Conservation (phyloP, 179 eudicot species). For the Carnegiea gigantea region DNA sequence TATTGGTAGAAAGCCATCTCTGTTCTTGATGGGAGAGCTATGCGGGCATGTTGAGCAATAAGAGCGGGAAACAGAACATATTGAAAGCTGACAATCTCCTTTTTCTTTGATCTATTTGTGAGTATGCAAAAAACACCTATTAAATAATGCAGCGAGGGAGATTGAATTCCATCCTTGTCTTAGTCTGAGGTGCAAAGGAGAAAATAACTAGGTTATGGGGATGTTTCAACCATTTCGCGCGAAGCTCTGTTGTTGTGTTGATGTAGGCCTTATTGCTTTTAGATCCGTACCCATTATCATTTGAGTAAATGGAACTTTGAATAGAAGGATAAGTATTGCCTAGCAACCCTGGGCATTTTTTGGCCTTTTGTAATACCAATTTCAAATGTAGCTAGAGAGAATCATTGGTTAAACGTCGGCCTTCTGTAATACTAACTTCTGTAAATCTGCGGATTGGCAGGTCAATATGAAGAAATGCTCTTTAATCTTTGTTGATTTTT, state of each 20-base stretch:
- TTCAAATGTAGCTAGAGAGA: too few species aligned
- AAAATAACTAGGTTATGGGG: background rate
- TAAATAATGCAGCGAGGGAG: background rate
- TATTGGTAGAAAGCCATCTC: constrained; percentile 35
- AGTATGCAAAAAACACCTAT: too few species aligned
- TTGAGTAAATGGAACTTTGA: background rate
- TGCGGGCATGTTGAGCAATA: background rate
- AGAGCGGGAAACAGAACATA: background rate
- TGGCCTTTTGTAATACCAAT: too few species aligned
- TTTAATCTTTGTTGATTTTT: too few species aligned
- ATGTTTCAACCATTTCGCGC: too few species aligned
- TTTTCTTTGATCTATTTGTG: too few species aligned
- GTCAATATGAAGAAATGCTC: too few species aligned
- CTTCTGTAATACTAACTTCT: too few species aligned
- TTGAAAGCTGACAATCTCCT: too few species aligned
- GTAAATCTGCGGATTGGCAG: too few species aligned
- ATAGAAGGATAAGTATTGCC: background rate
- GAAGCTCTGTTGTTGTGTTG: background rate
- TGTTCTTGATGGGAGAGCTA: background rate
- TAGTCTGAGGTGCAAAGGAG: background rate
- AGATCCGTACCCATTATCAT: background rate
- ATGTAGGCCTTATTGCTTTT: background rate
- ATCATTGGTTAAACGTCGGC: background rate
- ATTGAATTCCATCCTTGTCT: background rate
- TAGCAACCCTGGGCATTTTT: background rate